phyloP scores from a whole-genome alignment of 768 basidiomycete species.

The Mycena galopus region DNA sequence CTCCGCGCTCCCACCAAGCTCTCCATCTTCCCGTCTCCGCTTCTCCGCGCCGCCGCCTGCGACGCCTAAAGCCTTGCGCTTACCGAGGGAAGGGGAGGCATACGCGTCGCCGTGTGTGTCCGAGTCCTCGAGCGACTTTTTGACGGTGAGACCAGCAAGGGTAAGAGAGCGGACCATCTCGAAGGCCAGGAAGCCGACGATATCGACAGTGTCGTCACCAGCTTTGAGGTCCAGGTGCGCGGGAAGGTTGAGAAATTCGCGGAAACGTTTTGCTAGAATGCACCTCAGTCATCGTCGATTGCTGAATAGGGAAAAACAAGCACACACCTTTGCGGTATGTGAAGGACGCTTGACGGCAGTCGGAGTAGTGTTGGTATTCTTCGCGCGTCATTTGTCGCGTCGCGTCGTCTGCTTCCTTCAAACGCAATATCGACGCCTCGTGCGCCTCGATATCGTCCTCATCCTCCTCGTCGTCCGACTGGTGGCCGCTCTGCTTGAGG shows the following conservation, averaged over 20 bases:
- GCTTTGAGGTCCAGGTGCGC: conserved; percentile 88
- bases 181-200: conserved; percentile 96
- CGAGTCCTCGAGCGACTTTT: conserved; percentile 82
- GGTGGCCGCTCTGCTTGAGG: conserved; percentile 78
- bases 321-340: conserved; percentile 92
- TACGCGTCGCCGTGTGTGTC: conserved; percentile 74
- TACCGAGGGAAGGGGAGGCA: conserved; percentile 74
- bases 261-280: conserved; percentile 88
- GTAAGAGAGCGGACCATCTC: conserved; percentile 97
- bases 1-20: conserved; percentile 70
- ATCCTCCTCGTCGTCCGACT: conserved; percentile 95
- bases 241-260: conserved; percentile 93
- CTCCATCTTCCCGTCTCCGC: conserved; percentile 66
- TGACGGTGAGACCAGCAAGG: conserved; percentile 87
- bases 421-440: conserved; percentile 90
- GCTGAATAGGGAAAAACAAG: conserved; percentile 14
- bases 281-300: not conserved
- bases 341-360: conserved; percentile 96
- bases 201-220: conserved; percentile 95
- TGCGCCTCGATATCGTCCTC: conserved; percentile 97
- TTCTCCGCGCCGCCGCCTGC: conserved; percentile 64
- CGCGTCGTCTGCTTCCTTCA: conserved; percentile 96
- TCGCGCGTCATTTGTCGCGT: conserved; percentile 97
- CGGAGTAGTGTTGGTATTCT: conserved; percentile 97
- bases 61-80: conserved; percentile 69